Percentiles rank a stretch among this genome's conserved stretches.
Evolutionary conservation across 2,329 filamentous ascomycete species (phyloP).

Genomic region (Aspergillus chevalieri): DNA sequence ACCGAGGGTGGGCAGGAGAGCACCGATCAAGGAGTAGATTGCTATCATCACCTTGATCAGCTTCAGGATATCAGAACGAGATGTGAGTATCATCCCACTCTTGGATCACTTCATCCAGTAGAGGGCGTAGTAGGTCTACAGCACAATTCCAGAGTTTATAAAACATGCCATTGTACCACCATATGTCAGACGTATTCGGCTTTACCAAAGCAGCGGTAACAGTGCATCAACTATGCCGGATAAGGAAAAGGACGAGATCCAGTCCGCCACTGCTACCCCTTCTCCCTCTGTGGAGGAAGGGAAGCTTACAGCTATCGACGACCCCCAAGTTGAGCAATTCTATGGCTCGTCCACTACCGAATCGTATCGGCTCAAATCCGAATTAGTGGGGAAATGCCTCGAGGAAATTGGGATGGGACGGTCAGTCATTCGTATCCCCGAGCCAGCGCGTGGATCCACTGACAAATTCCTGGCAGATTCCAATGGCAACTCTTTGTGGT

Average conservation of each 20-base stretch:
- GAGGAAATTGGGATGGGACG: conserved; percentile 25
- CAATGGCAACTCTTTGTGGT: conserved; percentile 61
- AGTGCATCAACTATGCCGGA: not conserved
- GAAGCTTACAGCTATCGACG: conserved; percentile 15
- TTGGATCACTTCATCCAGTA: too few species aligned
- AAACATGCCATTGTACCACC: not conserved
- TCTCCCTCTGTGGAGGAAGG: not conserved
- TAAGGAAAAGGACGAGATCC: not conserved
- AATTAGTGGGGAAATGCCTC: conserved; percentile 21
- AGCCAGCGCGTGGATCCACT: too few species aligned
- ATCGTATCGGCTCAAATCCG: conserved; percentile 27
- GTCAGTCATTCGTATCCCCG: too few species aligned
- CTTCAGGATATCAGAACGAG: too few species aligned
- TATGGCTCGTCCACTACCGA: conserved; percentile 32
- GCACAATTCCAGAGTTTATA: not conserved
- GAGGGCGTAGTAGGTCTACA: too few species aligned
- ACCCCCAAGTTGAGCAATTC: conserved; percentile 27
- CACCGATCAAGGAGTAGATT: too few species aligned
- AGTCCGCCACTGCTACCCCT: not conserved
- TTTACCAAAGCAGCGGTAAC: not conserved
- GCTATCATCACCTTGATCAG: too few species aligned
- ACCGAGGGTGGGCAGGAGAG: too few species aligned
- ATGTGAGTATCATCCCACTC: too few species aligned
- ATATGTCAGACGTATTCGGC: not conserved
- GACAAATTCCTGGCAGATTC: conserved; percentile 11